A percentile compares a stretch with the other conserved stretches of the same genome.
Evolutionary conservation across 345 rosid species (phyloP).

Genomic region (Citrus australasica): DNA sequence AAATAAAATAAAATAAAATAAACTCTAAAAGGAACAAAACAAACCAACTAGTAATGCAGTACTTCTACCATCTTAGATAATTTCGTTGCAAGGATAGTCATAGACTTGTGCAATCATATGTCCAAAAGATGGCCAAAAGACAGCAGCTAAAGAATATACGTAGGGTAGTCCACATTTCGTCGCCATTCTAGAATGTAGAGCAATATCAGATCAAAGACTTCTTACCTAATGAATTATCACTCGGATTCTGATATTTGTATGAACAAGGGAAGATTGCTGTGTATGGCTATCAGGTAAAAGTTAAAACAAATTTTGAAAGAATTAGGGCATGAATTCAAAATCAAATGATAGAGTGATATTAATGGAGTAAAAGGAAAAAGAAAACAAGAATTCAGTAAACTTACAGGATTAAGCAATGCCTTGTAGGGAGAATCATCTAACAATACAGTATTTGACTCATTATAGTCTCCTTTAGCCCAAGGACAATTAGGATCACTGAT

Average conservation of each 20-base stretch:
- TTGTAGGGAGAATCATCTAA: slow-evolving; percentile 93
- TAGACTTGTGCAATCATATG: not conserved
- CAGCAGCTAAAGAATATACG: not conserved
- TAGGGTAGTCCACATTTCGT: not conserved
- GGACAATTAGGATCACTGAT: slow-evolving; percentile 57
- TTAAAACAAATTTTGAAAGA: not conserved
- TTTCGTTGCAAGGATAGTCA: not conserved
- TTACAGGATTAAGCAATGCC: slow-evolving; percentile 91
- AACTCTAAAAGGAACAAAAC: too few species aligned
- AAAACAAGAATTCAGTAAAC: slow-evolving; percentile 17
- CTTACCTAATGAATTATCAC: slow-evolving; percentile 69
- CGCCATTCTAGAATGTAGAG: not conserved
- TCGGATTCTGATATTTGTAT: slow-evolving; percentile 40
- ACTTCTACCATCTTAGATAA: not conserved
- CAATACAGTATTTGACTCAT: slow-evolving; percentile 75
- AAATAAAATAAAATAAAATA: too few species aligned
- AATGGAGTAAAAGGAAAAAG: slow-evolving; percentile 1
- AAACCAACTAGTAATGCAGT: not conserved
- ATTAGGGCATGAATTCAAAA: not conserved
- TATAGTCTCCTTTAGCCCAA: slow-evolving; percentile 59
- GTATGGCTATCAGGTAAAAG: slow-evolving; percentile 43
- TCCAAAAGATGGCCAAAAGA: not conserved
- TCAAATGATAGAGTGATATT: not conserved
- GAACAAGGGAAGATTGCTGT: slow-evolving; percentile 77
- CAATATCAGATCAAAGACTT: not conserved